phyloP scores from a whole-genome alignment of 768 basidiomycete genomes.

The Tylopilus subfusipes region DNA sequence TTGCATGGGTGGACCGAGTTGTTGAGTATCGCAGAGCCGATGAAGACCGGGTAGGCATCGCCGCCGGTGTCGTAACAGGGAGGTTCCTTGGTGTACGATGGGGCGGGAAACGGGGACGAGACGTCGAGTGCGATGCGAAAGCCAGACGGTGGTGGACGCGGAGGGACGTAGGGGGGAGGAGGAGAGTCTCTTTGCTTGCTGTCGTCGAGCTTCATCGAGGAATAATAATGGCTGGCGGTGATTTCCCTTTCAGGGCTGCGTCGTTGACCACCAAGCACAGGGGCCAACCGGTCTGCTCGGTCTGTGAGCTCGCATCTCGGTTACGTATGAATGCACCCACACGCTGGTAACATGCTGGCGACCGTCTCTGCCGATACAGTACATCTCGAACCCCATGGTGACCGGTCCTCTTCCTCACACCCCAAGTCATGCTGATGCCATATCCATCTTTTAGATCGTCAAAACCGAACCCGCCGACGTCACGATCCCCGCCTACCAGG shows the following conservation, averaged over 20 bases:
- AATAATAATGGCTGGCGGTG: too few relatives aligned
- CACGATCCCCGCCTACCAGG: background rate
- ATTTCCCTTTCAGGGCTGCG: too few relatives aligned
- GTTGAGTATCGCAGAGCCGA: conserved; percentile 70
- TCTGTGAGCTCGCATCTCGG: background rate
- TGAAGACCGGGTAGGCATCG: conserved; percentile 49
- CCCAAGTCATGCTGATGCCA: background rate
- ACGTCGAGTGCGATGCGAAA: conserved; percentile 55
- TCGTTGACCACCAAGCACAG: too few relatives aligned
- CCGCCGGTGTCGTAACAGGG: conserved; percentile 58
- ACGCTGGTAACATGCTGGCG: background rate
- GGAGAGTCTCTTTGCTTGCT: background rate
- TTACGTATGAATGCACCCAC: background rate
- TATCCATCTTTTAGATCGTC: conserved; percentile 1
- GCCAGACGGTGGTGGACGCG: conserved; percentile 55
- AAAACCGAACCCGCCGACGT: conserved; percentile 9
- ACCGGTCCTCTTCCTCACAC: background rate
- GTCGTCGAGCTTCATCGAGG: conserved; percentile 10
- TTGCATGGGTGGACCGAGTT: conserved; percentile 82
- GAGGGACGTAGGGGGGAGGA: conserved; percentile 14
- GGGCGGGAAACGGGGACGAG: conserved; percentile 38
- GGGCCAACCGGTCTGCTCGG: too few relatives aligned
- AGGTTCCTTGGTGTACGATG: conserved; percentile 43
- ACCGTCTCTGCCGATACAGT: background rate
- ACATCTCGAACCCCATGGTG: conserved; percentile 4